Percentiles rank a stretch among this genome's conserved stretches.
Evolutionary conservation across 768 basidiomycete genomes (phyloP).

Genomic region (Gautieria morchelliformis): DNA sequence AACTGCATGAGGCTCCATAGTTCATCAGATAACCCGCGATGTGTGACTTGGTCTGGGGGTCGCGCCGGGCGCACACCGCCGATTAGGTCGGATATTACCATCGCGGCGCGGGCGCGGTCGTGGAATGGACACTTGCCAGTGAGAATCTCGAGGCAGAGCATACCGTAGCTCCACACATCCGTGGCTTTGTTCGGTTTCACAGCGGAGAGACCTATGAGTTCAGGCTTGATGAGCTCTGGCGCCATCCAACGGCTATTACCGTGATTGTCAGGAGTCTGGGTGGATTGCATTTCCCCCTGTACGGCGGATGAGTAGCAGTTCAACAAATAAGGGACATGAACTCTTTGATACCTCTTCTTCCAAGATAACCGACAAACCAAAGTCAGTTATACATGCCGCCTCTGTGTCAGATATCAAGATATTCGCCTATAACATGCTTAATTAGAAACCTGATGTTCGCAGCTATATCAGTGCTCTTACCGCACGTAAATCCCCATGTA

Average conservation of each 20-base stretch:
- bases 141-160: conserved; percentile 37
- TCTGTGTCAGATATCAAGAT: conserved; percentile 32
- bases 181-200: conserved; percentile 22
- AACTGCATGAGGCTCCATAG: conserved; percentile 34
- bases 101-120: conserved; percentile 22
- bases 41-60: conserved; percentile 21
- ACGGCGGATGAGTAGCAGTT: background rate
- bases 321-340: background rate
- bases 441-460: background rate
- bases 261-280: conserved; percentile 21
- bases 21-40: conserved; percentile 26
- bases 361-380: conserved; percentile 27
- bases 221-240: conserved; percentile 29
- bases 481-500: conserved; percentile 16
- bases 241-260: conserved; percentile 32
- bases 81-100: conserved; percentile 27
- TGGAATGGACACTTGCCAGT: conserved; percentile 32
- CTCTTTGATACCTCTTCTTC: conserved; percentile 17
- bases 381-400: conserved; percentile 34
- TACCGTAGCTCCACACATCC: conserved; percentile 42
- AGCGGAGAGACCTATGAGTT: conserved; percentile 11
- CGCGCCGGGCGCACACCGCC: conserved; percentile 29
- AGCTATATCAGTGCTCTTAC: conserved; percentile 7
- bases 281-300: background rate
- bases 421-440: conserved; percentile 26